These are phyloP conservation scores for Penicillium sp. DNA, from an alignment of 2,329 filamentous ascomycete genomes.

Conservation along the genomic window DNA sequence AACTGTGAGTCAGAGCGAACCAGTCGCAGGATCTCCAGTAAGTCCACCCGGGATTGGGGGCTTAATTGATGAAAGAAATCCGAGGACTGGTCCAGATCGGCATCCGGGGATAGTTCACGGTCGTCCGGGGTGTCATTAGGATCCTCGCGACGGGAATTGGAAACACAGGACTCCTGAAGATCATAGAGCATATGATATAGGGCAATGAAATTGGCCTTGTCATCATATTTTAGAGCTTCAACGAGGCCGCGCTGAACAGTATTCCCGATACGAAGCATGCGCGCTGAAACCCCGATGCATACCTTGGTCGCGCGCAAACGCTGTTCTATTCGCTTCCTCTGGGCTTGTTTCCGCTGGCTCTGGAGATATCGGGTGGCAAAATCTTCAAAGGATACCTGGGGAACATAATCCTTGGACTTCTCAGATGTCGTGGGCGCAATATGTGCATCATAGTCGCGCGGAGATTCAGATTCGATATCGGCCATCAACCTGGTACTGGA, in stretches of 20 bases:
- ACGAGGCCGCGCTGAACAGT: constrained; percentile 46
- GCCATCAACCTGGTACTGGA: constrained; percentile 20
- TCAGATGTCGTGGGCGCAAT: constrained; percentile 9
- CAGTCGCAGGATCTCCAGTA: constrained; percentile 77
- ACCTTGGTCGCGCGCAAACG: constrained; percentile 43
- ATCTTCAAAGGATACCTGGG: constrained; percentile 43
- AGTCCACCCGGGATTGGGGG: constrained; percentile 68
- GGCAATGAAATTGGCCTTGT: constrained; percentile 46
- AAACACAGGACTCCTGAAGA: constrained; percentile 44
- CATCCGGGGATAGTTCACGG: constrained; percentile 38
- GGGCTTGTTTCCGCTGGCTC: constrained; percentile 42
- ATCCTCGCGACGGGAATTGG: constrained; percentile 33
- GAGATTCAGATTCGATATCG: constrained; percentile 5
- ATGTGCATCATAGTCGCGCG: neutral
- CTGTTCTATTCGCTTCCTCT: constrained; percentile 40
- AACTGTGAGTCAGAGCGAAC: constrained; percentile 86
- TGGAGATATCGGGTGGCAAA: constrained; percentile 45
- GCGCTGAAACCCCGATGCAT: constrained; percentile 44
- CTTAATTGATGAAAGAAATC: constrained; percentile 66
- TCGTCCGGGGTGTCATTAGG: constrained; percentile 37
- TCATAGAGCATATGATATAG: constrained; percentile 47
- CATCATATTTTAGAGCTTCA: constrained; percentile 46
- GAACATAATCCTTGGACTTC: constrained; percentile 17
- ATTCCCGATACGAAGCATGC: constrained; percentile 42
- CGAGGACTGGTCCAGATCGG: constrained; percentile 30